Percentiles rank a stretch among this genome's conserved stretches.
phyloP scores from a whole-genome alignment of 768 basidiomycete genomes.

The Podaxis mareebaensis region DNA sequence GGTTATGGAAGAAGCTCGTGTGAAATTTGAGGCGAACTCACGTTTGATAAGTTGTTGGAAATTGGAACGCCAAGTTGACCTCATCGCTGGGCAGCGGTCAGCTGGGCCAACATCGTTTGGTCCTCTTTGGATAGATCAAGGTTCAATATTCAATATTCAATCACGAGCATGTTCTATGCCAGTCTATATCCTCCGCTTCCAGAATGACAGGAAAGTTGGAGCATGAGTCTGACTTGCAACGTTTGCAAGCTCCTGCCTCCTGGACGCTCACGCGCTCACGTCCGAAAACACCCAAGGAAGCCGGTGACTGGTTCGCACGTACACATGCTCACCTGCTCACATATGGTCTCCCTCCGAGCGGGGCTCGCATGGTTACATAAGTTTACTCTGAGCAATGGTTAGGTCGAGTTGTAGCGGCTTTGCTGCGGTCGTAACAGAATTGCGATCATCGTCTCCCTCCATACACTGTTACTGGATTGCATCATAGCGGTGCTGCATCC shows the following conservation, averaged over 20 bases:
- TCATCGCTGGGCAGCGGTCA: neutral
- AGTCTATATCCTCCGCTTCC: neutral
- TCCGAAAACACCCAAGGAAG: neutral
- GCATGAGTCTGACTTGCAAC: neutral
- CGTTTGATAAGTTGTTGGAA: neutral
- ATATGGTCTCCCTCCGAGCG: neutral
- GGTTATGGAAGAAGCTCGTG: neutral
- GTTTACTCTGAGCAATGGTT: neutral
- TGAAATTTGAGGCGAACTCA: neutral
- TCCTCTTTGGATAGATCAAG: neutral
- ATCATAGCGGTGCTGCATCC: conserved; percentile 13
- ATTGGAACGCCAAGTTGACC: neutral
- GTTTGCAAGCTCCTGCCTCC: neutral
- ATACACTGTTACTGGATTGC: neutral
- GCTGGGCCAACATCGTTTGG: neutral
- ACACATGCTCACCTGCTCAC: neutral
- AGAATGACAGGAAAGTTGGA: neutral
- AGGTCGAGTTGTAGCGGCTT: neutral
- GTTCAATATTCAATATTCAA: neutral
- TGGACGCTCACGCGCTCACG: neutral
- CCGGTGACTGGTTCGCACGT: neutral
- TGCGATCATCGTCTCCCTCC: neutral
- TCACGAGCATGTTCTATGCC: neutral
- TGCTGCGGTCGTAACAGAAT: conserved; percentile 6
- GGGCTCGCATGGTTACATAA: neutral